Conservation (phyloP, 2,329 filamentous ascomycete species). For the Rhynchosporium graminicola region DNA sequence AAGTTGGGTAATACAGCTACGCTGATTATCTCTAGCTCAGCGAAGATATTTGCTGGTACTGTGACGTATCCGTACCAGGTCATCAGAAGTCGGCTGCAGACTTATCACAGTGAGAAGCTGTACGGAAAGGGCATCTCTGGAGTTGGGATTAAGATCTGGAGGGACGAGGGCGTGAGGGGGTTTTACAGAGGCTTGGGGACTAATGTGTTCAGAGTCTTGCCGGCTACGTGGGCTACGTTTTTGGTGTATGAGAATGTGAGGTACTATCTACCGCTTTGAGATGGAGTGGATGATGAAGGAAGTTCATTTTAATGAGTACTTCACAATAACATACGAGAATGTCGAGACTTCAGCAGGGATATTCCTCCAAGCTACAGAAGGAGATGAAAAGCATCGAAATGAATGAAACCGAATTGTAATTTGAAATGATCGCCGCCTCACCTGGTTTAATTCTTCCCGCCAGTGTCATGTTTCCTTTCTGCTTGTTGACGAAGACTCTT, state of each 20-base stretch:
- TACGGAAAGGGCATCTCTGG: conserved; percentile 73
- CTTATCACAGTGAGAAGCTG: conserved; percentile 74
- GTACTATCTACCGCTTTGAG: conserved; percentile 58
- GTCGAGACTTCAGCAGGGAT: neutral
- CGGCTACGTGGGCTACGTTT: conserved; percentile 95
- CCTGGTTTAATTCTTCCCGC: neutral
- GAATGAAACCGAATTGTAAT: no score
- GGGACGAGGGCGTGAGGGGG: conserved; percentile 74
- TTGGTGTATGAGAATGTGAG: conserved; percentile 95
- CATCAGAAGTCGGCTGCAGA: conserved; percentile 83
- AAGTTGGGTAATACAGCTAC: conserved; percentile 53
- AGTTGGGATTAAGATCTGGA: conserved; percentile 73
- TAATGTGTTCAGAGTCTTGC: conserved; percentile 86
- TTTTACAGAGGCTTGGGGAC: conserved; percentile 93
- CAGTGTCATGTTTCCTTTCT: neutral
- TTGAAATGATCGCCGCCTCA: no score
- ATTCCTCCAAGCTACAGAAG: neutral
- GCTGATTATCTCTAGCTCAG: conserved; percentile 73
- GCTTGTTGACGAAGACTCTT: neutral
- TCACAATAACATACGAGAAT: neutral
- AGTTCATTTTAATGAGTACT: neutral
- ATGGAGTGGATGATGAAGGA: neutral
- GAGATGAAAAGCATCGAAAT: no score
- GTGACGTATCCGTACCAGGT: conserved; percentile 96
- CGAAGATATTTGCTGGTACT: conserved; percentile 87